Evolutionary conservation across 768 basidiomycete species (phyloP).

Genomic region (Candolleomyces aberdarensis): DNA sequence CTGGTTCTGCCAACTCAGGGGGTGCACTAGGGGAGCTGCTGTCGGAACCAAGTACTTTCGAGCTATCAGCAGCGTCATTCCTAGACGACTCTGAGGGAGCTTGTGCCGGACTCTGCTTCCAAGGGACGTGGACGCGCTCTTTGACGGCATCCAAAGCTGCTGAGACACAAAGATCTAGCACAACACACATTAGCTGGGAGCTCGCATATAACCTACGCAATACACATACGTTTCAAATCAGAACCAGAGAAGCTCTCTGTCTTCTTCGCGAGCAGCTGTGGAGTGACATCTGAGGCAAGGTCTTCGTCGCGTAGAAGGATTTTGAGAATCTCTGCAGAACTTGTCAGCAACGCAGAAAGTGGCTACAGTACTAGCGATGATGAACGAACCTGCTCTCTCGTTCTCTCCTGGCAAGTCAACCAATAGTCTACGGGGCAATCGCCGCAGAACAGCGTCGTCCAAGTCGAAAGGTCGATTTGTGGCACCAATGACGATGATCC

Average conservation of each 20-base stretch:
- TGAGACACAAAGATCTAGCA: slow-evolving; percentile 83
- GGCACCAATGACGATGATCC: slow-evolving; percentile 89
- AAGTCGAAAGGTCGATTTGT: slow-evolving; percentile 91
- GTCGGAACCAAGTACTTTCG: not conserved
- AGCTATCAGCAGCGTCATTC: not conserved
- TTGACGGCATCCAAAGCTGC: slow-evolving; percentile 92
- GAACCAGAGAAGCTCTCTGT: slow-evolving; percentile 92
- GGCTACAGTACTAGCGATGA: not conserved
- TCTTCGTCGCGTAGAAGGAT: slow-evolving; percentile 84
- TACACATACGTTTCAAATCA: slow-evolving; percentile 82
- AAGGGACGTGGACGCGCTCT: slow-evolving; percentile 77
- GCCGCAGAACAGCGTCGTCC: slow-evolving; percentile 88
- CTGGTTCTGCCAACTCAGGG: not conserved
- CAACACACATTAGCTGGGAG: not conserved
- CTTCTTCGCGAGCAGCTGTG: slow-evolving; percentile 57
- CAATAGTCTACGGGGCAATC: slow-evolving; percentile 80
- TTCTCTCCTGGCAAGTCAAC: slow-evolving; percentile 87
- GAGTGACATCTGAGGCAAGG: slow-evolving; percentile 61
- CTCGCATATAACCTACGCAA: too few relatives aligned
- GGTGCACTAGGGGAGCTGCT: too few relatives aligned
- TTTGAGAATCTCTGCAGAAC: slow-evolving; percentile 70
- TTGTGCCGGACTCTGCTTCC: slow-evolving; percentile 36
- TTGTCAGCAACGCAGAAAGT: not conserved
- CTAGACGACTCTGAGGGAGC: not conserved
- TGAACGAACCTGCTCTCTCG: slow-evolving; percentile 74